Evolutionary conservation across 2,329 filamentous ascomycete species (phyloP).

Genomic region (Metarhizium rileyi): DNA sequence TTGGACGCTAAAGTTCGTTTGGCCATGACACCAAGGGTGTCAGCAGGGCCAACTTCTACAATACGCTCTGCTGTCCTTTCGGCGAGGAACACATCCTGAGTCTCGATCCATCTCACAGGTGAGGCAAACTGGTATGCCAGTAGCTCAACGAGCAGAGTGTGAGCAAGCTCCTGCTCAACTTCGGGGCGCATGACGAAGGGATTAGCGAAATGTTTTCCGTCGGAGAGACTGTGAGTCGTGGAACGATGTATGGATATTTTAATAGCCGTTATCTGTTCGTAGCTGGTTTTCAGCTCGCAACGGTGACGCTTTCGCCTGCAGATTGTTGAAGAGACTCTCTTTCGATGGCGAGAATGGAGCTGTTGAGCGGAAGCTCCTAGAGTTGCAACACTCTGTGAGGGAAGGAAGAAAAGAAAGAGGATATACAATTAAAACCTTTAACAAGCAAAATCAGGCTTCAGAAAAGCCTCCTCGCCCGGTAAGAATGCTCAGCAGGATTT

Average conservation of each 20-base stretch:
- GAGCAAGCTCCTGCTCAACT: constrained; percentile 97
- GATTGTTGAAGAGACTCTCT: neutral
- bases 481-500: constrained; percentile 10
- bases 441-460: constrained; percentile 13
- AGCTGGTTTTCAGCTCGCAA: neutral
- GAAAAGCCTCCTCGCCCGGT: constrained; percentile 16
- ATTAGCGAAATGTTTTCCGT: neutral
- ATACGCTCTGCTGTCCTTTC: constrained; percentile 95
- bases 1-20: constrained; percentile 92
- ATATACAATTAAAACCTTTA: constrained; percentile 3
- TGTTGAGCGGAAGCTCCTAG: constrained; percentile 11
- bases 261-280: neutral
- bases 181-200: constrained; percentile 78
- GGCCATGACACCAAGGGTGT: constrained; percentile 96
- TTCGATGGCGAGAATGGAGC: constrained; percentile 1
- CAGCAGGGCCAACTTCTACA: constrained; percentile 92
- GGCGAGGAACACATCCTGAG: constrained; percentile 97
- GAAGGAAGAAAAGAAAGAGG: constrained; percentile 9
- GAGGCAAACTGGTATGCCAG: constrained; percentile 99
- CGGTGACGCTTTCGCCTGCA: neutral
- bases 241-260: neutral
- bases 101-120: constrained; percentile 99
- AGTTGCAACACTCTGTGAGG: constrained; percentile 9
- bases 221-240: neutral
- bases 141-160: constrained; percentile 96